Percentiles rank a stretch among this genome's conserved stretches.
phyloP scores from a whole-genome alignment of 176 grass and related monocot genomes.

The Echinochloa phyllopogon region DNA sequence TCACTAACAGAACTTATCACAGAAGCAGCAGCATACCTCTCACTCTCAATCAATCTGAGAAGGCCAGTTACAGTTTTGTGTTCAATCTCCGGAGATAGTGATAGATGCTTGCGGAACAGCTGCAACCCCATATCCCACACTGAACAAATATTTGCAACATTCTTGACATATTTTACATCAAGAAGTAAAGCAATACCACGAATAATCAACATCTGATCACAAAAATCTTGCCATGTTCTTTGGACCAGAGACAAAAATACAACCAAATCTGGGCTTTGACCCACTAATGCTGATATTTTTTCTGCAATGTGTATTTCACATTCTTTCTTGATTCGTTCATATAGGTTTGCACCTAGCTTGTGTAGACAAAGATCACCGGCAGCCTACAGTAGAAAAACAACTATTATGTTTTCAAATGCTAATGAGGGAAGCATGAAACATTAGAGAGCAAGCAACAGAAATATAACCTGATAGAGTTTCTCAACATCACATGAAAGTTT shows the following conservation, averaged over 20 bases:
- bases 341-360: slow-evolving; percentile 86
- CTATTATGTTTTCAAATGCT: slow-evolving; percentile 31
- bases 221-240: slow-evolving; percentile 99
- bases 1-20: slow-evolving; percentile 22
- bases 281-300: slow-evolving; percentile 82
- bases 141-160: slow-evolving; percentile 75
- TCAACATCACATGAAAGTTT: slow-evolving; percentile 85
- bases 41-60: slow-evolving; percentile 95
- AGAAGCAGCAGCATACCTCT: slow-evolving; percentile 71
- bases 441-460: slow-evolving; percentile 30
- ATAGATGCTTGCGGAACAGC: slow-evolving; percentile 87
- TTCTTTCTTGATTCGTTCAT: slow-evolving; percentile 86
- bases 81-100: slow-evolving; percentile 70
- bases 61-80: slow-evolving; percentile 94
- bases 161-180: slow-evolving; percentile 98
- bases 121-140: slow-evolving; percentile 98
- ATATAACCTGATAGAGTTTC: slow-evolving; percentile 92
- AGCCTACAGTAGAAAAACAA: slow-evolving; percentile 60
- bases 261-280: slow-evolving; percentile 94
- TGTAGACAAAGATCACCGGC: slow-evolving; percentile 88
- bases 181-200: slow-evolving; percentile 98
- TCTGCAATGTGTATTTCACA: slow-evolving; percentile 89
- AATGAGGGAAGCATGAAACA: slow-evolving; percentile 15
- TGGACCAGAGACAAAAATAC: slow-evolving; percentile 91
- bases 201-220: slow-evolving; percentile 98